Evolutionary conservation across 2,329 filamentous ascomycete genomes (phyloP), one percentile per base, ranked within the genome.

Genomic region (Cladosporium velox): DNA sequence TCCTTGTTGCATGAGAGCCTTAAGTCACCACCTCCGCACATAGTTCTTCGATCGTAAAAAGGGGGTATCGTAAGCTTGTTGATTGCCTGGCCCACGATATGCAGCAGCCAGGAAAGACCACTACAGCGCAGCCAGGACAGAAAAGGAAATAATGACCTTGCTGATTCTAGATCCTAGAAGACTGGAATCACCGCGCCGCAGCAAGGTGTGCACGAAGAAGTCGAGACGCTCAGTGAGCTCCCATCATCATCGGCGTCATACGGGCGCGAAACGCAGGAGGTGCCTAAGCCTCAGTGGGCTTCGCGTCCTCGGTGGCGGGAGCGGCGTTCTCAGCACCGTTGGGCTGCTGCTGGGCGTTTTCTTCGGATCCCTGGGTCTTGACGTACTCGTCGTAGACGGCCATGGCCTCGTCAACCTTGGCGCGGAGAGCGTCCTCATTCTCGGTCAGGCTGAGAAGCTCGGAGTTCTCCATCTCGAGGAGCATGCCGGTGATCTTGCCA

Each of bases 401-500:
- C 78, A 99, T 90, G 72, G 95, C 95, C 85, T 99, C 95, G 68
- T 97, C 92, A 67, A 99, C 95, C 90, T 99, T 99, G 80, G 90
- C 88, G 79, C 92, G 91, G 67, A 99, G 90, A 78, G 93, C 91
- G 73, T 84, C 83, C 58, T 97, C 93, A 77, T 98, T 93, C 78
- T 94, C 91, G 72, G 96, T 92, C 92, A 99, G 87, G 82, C 91
- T 92, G 77, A 99, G 87, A 74, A 99, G 85, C 85, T 99, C 95
- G 66, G 86, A 79, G 82, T 98, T 98, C 76, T 98, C 95, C 95
- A 99, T 99, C 87, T 99, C 95, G 75, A 99, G 83, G 75, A 99
- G 90, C 95, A 99, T 99, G 83, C 95, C 95, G 69, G 95, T 99
- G 80, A 99, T 98, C 90, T 99, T 99, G 78, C 95, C 95, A 69